Evolutionary conservation across 768 basidiomycete genomes (phyloP), one percentile per base, ranked within the genome.

Genomic region (Arthromyces matolae): DNA sequence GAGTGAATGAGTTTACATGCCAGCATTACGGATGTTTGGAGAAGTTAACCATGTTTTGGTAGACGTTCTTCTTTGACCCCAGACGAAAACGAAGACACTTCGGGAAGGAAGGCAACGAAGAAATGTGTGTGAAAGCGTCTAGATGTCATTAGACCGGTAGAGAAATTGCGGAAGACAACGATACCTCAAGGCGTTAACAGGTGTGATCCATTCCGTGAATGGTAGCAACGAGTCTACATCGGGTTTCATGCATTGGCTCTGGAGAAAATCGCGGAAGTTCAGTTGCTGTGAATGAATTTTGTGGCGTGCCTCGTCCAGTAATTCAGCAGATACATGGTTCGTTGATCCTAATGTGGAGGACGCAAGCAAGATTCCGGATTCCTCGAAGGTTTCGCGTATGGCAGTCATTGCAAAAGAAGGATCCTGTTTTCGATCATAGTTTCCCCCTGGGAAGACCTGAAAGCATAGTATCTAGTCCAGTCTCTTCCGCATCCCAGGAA

Each of bases 381-480:
- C 86, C 58, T 89, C 86, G 49, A 89, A 88, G 0, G 85, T 83
- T 65, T 89, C 86, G 14, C 86, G 74, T 35, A 88, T 81, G 3
- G 84, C 86, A 12, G 84, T 87, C 48, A 82, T 71, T 25, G 63
- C 62, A 16, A 84, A 60, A 8, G 78, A 78, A 5, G 60, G 58
- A 54, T 87, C 86, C 53, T 87, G 83, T 45, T 68, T 64, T 39
- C 69, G 52, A 67, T 87, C 86, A 33, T 70, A 73, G 61, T 86
- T 86, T 14, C 86, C 86, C 12, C 86, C 86, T 6, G 86, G 86
- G 56, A 88, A 89, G 23, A 87, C 86, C 86, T 89, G 19, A 18
- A 28, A 5, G 39, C 13, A n/a, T 36, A 4, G 51, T 49, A 13
- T 42, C 38, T 33, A 51, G 35, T 35, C 22, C n/a, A 35, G 3